phyloP scores from a whole-genome alignment of 805 yeast species.

The Pichia paraexigua region DNA sequence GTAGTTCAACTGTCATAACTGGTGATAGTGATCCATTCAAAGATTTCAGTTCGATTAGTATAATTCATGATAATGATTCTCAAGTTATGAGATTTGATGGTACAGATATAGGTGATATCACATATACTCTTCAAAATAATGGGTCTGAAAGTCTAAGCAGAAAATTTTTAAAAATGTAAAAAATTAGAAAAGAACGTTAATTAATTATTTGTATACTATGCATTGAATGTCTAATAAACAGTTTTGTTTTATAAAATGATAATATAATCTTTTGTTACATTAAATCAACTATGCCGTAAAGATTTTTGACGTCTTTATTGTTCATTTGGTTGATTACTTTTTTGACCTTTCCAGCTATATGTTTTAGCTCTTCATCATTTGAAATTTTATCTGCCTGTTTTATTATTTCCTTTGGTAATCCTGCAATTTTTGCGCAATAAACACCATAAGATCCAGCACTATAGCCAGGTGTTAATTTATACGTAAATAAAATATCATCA shows the following conservation, averaged over 20 bases:
- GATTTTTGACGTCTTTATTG: constrained; percentile 3
- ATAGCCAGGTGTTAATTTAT: constrained; percentile 40
- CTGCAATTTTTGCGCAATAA: constrained; percentile 76
- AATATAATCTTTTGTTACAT: constrained; percentile 1
- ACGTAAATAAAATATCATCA: constrained; percentile 41
- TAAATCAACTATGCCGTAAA: constrained; percentile 19
- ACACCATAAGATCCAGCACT: constrained; percentile 70
- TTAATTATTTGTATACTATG: neutral
- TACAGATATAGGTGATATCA: constrained; percentile 44
- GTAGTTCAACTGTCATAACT: constrained; percentile 18
- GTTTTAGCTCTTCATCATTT: constrained; percentile 13
- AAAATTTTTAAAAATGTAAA: constrained; percentile 25
- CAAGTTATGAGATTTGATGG: constrained; percentile 42
- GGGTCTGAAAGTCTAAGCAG: constrained; percentile 7
- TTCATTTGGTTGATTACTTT: neutral
- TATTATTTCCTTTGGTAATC: constrained; percentile 42
- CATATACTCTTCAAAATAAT: constrained; percentile 42
- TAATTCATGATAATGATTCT: constrained; percentile 58
- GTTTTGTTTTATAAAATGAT: neutral
- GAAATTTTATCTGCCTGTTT: constrained; percentile 36
- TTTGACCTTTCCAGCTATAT: neutral
- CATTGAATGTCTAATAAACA: neutral
- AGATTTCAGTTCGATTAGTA: constrained; percentile 76
- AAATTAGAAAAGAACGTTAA: neutral
- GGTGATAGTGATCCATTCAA: constrained; percentile 63